A percentile compares a stretch with the other conserved stretches of the same genome.
Conservation (phyloP, 2,329 filamentous ascomycete species). For the Penicillium sp. region DNA sequence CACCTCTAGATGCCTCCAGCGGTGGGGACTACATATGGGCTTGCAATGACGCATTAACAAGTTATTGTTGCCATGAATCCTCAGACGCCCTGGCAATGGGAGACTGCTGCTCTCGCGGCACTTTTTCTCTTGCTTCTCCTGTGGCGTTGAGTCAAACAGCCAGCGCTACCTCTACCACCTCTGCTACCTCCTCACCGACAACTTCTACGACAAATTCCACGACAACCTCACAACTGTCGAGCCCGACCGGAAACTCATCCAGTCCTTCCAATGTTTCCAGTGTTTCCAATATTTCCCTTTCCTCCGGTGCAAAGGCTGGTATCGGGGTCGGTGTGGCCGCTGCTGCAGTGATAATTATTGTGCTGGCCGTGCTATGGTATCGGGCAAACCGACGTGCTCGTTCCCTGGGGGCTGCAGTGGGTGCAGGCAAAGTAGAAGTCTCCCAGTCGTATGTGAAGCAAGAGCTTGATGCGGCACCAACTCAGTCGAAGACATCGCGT, state of each 20-base stretch:
- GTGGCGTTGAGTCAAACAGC: background rate
- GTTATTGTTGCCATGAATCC: conserved; percentile 4
- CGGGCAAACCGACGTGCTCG: background rate
- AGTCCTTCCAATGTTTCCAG: background rate
- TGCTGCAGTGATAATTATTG: background rate
- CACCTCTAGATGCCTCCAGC: background rate
- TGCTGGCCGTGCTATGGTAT: background rate
- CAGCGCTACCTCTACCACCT: background rate
- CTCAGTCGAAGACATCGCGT: background rate
- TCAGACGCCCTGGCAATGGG: background rate
- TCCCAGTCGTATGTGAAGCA: background rate
- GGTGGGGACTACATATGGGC: conserved; percentile 7
- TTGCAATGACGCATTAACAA: conserved; percentile 5
- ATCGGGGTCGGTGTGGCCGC: background rate
- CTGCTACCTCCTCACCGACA: background rate
- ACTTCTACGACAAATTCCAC: background rate
- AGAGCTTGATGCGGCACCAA: background rate
- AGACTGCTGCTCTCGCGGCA: conserved; percentile 5
- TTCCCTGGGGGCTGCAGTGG: background rate
- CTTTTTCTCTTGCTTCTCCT: conserved; percentile 4
- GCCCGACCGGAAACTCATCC: background rate
- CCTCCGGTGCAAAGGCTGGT: conserved; percentile 1
- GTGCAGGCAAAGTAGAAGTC: background rate
- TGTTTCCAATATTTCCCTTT: background rate
- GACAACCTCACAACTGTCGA: background rate